Percentiles rank a stretch among this genome's conserved stretches.
Conservation (phyloP, 805 yeast genomes). For the Ogataea sp. region DNA sequence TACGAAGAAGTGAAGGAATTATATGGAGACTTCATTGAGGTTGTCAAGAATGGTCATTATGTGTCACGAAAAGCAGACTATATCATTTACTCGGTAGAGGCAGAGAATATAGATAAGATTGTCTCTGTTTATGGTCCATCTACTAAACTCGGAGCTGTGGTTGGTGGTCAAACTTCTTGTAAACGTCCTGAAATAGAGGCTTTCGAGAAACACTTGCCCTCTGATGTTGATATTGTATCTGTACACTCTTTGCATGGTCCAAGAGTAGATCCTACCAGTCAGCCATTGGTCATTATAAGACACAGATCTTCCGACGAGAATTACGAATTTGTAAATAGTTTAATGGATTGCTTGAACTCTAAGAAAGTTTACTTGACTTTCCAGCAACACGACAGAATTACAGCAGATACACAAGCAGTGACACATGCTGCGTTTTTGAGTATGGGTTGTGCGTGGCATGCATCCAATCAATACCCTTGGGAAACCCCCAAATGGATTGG, state of each 20-base stretch:
- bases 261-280: slow-evolving; percentile 78
- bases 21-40: slow-evolving; percentile 26
- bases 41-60: slow-evolving; percentile 71
- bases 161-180: slow-evolving; percentile 98
- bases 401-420: slow-evolving; percentile 98
- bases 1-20: slow-evolving; percentile 38
- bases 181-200: slow-evolving; percentile 86
- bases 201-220: slow-evolving; percentile 67
- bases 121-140: slow-evolving; percentile 78
- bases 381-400: slow-evolving; percentile 86
- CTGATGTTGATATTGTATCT: slow-evolving; percentile 74
- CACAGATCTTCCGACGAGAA: slow-evolving; percentile 47
- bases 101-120: slow-evolving; percentile 69
- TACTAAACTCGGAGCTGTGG: slow-evolving; percentile 79
- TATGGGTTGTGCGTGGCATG: slow-evolving; percentile 96
- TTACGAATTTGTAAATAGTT: slow-evolving; percentile 49
- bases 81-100: slow-evolving; percentile 87
- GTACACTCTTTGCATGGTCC: slow-evolving; percentile 96
- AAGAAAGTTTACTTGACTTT: slow-evolving; percentile 72
- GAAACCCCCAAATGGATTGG: slow-evolving; percentile 78
- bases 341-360: slow-evolving; percentile 70
- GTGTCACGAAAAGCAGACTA: slow-evolving; percentile 80
- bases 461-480: slow-evolving; percentile 86
- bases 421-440: slow-evolving; percentile 96
- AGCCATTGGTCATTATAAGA: slow-evolving; percentile 80